These are phyloP conservation scores for Xylaria curta DNA, from an alignment of 495 filamentous ascomycete species.

Conservation along the genomic window DNA sequence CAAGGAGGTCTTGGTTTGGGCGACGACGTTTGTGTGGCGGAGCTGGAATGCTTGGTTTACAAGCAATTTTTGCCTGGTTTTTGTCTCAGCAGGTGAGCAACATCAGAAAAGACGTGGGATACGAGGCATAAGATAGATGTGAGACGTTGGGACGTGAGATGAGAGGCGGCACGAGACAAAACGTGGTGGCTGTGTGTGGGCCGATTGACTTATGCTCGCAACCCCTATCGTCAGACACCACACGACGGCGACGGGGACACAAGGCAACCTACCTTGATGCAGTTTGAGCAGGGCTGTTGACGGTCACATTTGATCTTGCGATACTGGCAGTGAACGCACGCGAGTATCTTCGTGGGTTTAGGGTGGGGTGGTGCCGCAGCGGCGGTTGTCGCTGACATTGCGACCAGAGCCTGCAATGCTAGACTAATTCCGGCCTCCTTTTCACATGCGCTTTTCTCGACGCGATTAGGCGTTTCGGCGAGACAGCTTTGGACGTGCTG, in stretches of 20 bases:
- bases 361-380: slow-evolving; percentile 15
- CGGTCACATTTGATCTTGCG: slow-evolving; percentile 72
- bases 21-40: slow-evolving; percentile 47
- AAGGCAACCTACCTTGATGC: slow-evolving; percentile 49
- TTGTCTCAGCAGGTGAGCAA: slow-evolving; percentile 11
- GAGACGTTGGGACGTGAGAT: background rate
- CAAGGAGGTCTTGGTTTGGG: slow-evolving; percentile 53
- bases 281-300: slow-evolving; percentile 67
- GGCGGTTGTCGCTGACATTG: slow-evolving; percentile 14
- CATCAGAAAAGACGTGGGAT: background rate
- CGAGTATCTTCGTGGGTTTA: slow-evolving; percentile 36
- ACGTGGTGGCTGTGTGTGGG: background rate
- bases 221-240: background rate
- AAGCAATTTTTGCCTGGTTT: slow-evolving; percentile 47
- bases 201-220: slow-evolving; percentile 2
- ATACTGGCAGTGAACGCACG: slow-evolving; percentile 61
- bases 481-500: background rate
- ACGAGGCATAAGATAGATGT: too few relatives aligned
- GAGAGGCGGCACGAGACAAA: slow-evolving; percentile 3
- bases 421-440: background rate
- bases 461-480: background rate
- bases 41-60: slow-evolving; percentile 50
- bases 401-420: background rate
- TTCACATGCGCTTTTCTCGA: slow-evolving; percentile 9
- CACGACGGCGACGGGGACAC: background rate